A percentile compares a stretch with the other conserved stretches of the same genome.
Evolutionary conservation across 805 yeast genomes (phyloP).

Genomic region (Brettanomyces anomalus): DNA sequence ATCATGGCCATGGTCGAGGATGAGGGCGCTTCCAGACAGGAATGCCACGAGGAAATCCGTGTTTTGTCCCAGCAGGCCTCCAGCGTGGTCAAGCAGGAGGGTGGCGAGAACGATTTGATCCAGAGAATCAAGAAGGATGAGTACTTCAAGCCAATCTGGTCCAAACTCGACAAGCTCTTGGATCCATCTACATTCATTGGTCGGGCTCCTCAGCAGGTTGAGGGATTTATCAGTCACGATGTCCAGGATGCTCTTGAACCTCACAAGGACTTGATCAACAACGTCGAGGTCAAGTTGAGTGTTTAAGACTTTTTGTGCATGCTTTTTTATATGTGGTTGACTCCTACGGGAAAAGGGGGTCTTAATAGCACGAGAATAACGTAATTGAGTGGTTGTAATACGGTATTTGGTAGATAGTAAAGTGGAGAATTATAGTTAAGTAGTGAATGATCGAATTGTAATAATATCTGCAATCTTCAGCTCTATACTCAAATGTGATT

Average conservation of each 20-base stretch:
- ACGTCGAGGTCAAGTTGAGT: constrained; percentile 65
- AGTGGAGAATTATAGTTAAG: no score
- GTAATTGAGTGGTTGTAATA: no score
- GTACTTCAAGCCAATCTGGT: constrained; percentile 86
- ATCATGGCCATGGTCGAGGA: constrained; percentile 98
- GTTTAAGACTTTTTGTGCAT: constrained; percentile 45
- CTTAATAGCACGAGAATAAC: no score
- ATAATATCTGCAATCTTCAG: no score
- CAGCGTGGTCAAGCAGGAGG: constrained; percentile 93
- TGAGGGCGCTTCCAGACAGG: constrained; percentile 95
- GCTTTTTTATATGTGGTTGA: no score
- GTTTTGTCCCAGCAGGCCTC: constrained; percentile 97
- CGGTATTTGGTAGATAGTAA: no score
- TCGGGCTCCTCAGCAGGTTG: constrained; percentile 97
- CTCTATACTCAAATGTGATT: no score
- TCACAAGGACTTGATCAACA: constrained; percentile 47
- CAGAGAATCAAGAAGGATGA: constrained; percentile 71
- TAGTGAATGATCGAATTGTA: no score
- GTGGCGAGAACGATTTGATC: constrained; percentile 96
- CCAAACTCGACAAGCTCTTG: constrained; percentile 67
- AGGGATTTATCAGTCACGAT: constrained; percentile 77
- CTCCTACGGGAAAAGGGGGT: no score
- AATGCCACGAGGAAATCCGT: constrained; percentile 95
- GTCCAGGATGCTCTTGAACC: constrained; percentile 78
- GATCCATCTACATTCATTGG: constrained; percentile 95